phyloP scores from a whole-genome alignment of 1,139 yeast species.

The Geotrichum europaeum region DNA sequence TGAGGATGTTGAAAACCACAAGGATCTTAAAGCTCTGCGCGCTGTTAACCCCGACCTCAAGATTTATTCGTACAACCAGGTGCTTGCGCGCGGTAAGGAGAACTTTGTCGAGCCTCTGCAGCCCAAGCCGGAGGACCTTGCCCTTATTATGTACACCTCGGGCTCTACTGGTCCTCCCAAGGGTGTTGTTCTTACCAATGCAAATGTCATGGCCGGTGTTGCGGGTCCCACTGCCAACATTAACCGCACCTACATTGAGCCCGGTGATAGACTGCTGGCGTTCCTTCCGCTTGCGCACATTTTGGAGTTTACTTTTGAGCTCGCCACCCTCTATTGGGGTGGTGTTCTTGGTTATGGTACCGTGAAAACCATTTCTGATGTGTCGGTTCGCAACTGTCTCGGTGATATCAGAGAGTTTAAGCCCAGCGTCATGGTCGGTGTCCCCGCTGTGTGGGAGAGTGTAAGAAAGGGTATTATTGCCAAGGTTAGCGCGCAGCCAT shows the following conservation, averaged over 20 bases:
- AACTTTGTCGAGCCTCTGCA: constrained; percentile 40
- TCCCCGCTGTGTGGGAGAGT: constrained; percentile 97
- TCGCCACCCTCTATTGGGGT: constrained; percentile 83
- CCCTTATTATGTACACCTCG: constrained; percentile 97
- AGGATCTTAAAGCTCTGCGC: constrained; percentile 45
- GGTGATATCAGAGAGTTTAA: constrained; percentile 84
- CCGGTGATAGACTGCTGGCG: constrained; percentile 67
- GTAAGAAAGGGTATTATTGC: constrained; percentile 86
- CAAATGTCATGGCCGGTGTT: constrained; percentile 72
- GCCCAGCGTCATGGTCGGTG: constrained; percentile 97
- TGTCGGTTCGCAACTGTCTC: constrained; percentile 72
- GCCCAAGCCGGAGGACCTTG: constrained; percentile 67
- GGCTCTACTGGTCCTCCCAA: constrained; percentile 98
- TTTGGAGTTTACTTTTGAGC: constrained; percentile 85
- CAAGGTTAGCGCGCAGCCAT: constrained; percentile 64
- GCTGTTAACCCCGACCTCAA: constrained; percentile 66
- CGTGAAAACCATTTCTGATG: constrained; percentile 84
- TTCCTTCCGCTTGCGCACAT: constrained; percentile 96
- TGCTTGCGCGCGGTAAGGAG: constrained; percentile 55
- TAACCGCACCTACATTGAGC: constrained; percentile 45
- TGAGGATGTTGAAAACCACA: constrained; percentile 57
- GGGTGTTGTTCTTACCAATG: constrained; percentile 85
- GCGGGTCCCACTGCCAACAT: constrained; percentile 75
- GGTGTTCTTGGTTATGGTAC: constrained; percentile 82
- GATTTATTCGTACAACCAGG: constrained; percentile 60